A percentile compares a stretch with the other conserved stretches of the same genome.
These are phyloP conservation scores for Oryza meridionalis DNA, from an alignment of 176 grass and related monocot genomes.

Conservation along the genomic window DNA sequence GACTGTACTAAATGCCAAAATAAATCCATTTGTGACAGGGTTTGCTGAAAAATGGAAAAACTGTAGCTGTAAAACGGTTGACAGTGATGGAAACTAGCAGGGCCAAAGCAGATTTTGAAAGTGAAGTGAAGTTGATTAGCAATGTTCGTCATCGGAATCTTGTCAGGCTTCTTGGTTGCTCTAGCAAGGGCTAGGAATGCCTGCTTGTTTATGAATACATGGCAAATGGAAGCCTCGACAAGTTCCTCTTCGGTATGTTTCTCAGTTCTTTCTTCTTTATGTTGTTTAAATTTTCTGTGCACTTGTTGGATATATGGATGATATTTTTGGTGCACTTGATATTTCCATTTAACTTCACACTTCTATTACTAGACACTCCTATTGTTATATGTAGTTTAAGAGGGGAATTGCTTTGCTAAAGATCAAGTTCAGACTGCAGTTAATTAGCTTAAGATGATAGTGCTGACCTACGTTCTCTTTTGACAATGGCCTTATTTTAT, in stretches of 20 bases:
- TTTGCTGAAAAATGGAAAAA: conserved; percentile 78
- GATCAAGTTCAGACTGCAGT: neutral
- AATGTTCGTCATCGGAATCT: conserved; percentile 89
- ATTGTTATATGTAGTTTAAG: neutral
- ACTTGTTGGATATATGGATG: neutral
- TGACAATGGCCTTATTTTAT: conserved; percentile 25
- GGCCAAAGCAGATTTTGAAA: conserved; percentile 65
- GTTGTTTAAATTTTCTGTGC: conserved; percentile 31
- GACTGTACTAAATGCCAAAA: conserved; percentile 10
- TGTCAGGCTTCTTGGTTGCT: conserved; percentile 79
- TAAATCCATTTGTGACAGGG: conserved; percentile 51
- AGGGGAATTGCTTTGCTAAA: conserved; percentile 2
- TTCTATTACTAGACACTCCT: conserved; percentile 3
- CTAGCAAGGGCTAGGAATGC: conserved; percentile 63
- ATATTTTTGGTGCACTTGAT: conserved; percentile 5
- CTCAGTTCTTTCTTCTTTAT: conserved; percentile 35
- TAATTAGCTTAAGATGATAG: conserved; percentile 6
- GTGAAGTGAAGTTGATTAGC: conserved; percentile 89
- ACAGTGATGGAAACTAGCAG: conserved; percentile 56
- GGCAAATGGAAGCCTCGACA: conserved; percentile 89
- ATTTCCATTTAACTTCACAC: neutral
- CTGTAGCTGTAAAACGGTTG: conserved; percentile 75
- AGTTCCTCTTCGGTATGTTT: conserved; percentile 75
- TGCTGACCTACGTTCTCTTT: conserved; percentile 14
- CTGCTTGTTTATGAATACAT: conserved; percentile 93